Evolutionary conservation across 2,329 filamentous ascomycete species (phyloP), one percentile per base, ranked within the genome.

Genomic region (Mollisia scopiformis): DNA sequence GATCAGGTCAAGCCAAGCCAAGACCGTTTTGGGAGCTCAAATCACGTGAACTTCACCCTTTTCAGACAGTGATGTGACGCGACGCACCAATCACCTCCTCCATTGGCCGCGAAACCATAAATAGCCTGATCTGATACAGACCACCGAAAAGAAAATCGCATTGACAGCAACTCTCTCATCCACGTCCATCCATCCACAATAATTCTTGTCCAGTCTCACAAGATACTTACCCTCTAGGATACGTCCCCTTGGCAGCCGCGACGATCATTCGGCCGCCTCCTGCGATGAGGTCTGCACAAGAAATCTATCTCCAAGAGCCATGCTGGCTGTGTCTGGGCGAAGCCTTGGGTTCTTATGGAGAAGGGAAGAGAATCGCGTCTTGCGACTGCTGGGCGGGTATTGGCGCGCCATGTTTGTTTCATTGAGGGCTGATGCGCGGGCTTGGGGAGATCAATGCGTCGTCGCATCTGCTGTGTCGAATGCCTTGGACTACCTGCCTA

Each of bases 401-500:
- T 51, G 49, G 49, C 49, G 49, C 49, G 13, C 6, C 49, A 33
- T 51, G 49, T 51, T 51, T 51, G 49, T 51, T 51, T 51, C 49
- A 51, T 19, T 31, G 19, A 23, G 23, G 4, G 43, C 3, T 27
- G 43, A 28, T 47, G 43, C 23, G 43, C 43, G 23, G 43, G 10
- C 43, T 27, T 28, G 43, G 43, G 4, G n/a, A n/a, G 21, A 27
- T 47, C 43, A 47, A 47, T 47, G 43, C 43, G 23, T 25, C 21
- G 43, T 28, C 43, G 23, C 43, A 25, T 47, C 43, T n/a, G 8
- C 6, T 47, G 43, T 25, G 6, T 27, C 43, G 21, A 47, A 25
- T 10, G 14, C 16, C 13, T 13, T 13, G 10, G 8, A 27, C 21
- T 8, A 47, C 13, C 23, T 27, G 23, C 28, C 21, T 39, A 27